These are phyloP conservation scores for Magnusiomyces tetraspermus DNA, from an alignment of 1,139 yeast genomes.

Conservation along the genomic window DNA sequence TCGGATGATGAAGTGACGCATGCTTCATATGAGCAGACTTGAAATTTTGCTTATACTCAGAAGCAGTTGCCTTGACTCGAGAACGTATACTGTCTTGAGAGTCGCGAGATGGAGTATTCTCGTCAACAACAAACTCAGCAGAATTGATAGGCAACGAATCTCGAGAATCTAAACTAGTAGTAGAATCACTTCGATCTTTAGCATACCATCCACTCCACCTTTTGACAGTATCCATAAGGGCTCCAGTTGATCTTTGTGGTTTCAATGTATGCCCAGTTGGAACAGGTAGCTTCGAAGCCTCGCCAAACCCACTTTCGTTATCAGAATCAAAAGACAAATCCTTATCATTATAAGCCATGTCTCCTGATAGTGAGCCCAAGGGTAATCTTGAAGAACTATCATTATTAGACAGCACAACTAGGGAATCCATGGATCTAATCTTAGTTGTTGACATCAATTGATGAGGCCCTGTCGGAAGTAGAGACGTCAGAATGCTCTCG, in stretches of 20 bases:
- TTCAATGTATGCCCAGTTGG: not conserved
- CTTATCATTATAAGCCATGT: no score
- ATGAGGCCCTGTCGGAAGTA: not conserved
- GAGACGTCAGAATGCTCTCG: not conserved
- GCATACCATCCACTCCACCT: slow-evolving; percentile 28
- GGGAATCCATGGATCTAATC: slow-evolving; percentile 2
- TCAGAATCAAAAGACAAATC: no score
- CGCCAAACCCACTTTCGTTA: no score
- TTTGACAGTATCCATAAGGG: slow-evolving; percentile 24
- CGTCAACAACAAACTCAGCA: not conserved
- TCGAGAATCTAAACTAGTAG: not conserved
- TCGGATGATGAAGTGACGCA: not conserved
- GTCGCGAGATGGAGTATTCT: not conserved
- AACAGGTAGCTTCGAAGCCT: not conserved
- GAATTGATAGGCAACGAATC: not conserved
- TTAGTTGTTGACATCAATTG: not conserved
- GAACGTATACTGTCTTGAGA: slow-evolving; percentile 2
- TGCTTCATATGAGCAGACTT: not conserved
- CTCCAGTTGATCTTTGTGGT: not conserved
- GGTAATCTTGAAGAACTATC: no score
- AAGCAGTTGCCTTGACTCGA: not conserved
- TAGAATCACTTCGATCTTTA: slow-evolving; percentile 18
- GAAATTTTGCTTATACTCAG: not conserved
- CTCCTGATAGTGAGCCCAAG: no score
- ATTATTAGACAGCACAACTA: not conserved